These are phyloP conservation scores for Dunaliella salina DNA, from an alignment of 163 green algal species.

Conservation along the genomic window DNA sequence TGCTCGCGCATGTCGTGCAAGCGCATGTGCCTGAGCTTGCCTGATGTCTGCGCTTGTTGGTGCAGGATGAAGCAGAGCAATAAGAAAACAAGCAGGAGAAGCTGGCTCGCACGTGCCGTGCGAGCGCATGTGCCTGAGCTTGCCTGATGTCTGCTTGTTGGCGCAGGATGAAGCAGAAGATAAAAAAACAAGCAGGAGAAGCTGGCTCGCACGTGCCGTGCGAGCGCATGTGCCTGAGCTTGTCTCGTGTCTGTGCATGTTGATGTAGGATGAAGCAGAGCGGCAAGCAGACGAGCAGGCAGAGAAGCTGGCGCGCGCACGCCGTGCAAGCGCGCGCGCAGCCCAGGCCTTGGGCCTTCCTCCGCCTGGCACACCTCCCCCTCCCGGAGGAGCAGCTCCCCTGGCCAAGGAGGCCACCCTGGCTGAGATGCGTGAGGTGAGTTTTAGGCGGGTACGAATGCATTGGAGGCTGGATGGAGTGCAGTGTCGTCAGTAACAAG, in stretches of 20 bases:
- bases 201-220: no score
- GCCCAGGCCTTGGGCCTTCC: conserved; percentile 19
- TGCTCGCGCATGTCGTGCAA: not conserved
- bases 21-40: not conserved
- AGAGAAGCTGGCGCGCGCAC: conserved; percentile 45
- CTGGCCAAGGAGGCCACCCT: conserved; percentile 23
- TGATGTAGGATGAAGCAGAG: conserved; percentile 11
- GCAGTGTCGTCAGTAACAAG: no score
- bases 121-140: conserved; percentile 17
- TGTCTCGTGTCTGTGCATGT: no score
- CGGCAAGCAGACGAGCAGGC: conserved; percentile 45
- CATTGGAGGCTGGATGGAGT: no score
- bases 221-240: no score
- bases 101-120: conserved; percentile 29
- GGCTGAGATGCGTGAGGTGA: conserved; percentile 39
- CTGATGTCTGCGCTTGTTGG: not conserved
- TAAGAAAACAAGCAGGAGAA: conserved; percentile 56
- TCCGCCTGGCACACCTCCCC: not conserved
- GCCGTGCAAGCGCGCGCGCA: conserved; percentile 13
- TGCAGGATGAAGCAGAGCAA: conserved; percentile 11
- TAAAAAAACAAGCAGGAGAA: no score
- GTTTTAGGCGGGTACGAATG: not conserved
- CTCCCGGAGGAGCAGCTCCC: not conserved
- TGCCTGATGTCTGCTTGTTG: no score
- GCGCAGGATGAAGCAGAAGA: no score